phyloP scores from a whole-genome alignment of 1,284 basidiomycete genomes.

The Ceratobasidium sp. region DNA sequence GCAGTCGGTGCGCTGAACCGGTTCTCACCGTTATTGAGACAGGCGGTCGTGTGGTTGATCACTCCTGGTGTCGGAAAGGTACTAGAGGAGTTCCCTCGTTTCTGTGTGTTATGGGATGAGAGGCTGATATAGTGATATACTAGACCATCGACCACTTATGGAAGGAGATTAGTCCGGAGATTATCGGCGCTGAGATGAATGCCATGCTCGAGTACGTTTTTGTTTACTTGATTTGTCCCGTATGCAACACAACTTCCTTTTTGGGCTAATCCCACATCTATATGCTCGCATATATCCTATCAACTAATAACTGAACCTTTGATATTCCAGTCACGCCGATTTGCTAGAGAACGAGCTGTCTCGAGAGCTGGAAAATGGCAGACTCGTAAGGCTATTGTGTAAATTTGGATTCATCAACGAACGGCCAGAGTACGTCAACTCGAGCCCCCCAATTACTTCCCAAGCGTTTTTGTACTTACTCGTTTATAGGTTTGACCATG shows the following conservation, averaged over 20 bases:
- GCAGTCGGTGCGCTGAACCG: conserved; percentile 85
- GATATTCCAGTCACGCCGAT: conserved; percentile 75
- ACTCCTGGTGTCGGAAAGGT: conserved; percentile 65
- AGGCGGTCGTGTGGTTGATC: conserved; percentile 44
- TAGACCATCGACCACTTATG: conserved; percentile 84
- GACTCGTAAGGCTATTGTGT: conserved; percentile 90
- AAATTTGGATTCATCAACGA: conserved; percentile 99
- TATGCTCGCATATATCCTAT: conserved; percentile 3
- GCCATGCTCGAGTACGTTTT: conserved; percentile 75
- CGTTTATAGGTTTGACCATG: conserved; percentile 85
- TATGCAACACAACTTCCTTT: neutral
- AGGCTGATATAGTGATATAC: conserved; percentile 26
- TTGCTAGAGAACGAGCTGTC: conserved; percentile 86
- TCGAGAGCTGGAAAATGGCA: conserved; percentile 95
- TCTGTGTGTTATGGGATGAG: neutral
- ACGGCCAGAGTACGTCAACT: conserved; percentile 84
- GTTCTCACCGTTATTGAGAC: conserved; percentile 61
- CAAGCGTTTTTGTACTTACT: neutral
- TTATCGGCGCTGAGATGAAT: conserved; percentile 83
- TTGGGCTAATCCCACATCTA: conserved; percentile 17
- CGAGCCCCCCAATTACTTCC: neutral
- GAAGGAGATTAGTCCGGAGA: conserved; percentile 79
- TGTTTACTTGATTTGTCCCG: conserved; percentile 52
- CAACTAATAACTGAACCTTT: neutral
- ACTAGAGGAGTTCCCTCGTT: conserved; percentile 32